Evolutionary conservation across 2,329 filamentous ascomycete species (phyloP).

Genomic region (Sporothrix dimorphospora): DNA sequence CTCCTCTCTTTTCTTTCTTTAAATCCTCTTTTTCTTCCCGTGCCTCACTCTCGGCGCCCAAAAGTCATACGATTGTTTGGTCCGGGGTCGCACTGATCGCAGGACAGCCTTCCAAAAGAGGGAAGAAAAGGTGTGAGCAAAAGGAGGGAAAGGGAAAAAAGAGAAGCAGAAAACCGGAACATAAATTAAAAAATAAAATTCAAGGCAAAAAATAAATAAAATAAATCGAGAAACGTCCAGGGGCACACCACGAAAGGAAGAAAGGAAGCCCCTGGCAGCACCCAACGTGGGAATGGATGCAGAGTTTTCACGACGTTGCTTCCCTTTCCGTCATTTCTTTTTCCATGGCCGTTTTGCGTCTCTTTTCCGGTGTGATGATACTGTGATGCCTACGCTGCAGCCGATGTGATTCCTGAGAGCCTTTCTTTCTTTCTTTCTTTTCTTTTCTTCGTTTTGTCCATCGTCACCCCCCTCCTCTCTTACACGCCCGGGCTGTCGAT

Average conservation of each 20-base stretch:
- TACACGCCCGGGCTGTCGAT: not conserved
- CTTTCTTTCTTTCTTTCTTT: not conserved
- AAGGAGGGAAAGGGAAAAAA: not conserved
- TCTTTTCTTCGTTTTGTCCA: not conserved
- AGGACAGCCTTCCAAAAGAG: constrained; percentile 7
- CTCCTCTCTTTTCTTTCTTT: not conserved
- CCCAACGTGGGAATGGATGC: not conserved
- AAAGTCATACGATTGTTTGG: constrained; percentile 24
- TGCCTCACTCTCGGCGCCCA: constrained; percentile 4
- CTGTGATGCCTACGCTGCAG: constrained; percentile 3
- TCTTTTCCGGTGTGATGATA: not conserved
- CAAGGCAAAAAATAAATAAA: not conserved
- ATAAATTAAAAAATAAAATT: not conserved
- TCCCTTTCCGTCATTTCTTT: not conserved
- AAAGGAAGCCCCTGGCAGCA: not conserved
- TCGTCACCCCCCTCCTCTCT: not conserved
- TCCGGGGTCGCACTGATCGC: constrained; percentile 17
- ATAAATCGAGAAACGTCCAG: not conserved
- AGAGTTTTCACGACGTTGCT: constrained; percentile 2
- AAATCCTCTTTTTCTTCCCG: not conserved
- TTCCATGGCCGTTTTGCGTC: not conserved
- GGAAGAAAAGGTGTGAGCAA: not conserved
- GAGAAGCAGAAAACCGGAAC: not conserved
- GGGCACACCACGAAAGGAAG: not conserved
- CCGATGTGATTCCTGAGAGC: not conserved